Conservation (phyloP, 2,329 filamentous ascomycete genomes). For the Sporothrix dimorphospora region DNA sequence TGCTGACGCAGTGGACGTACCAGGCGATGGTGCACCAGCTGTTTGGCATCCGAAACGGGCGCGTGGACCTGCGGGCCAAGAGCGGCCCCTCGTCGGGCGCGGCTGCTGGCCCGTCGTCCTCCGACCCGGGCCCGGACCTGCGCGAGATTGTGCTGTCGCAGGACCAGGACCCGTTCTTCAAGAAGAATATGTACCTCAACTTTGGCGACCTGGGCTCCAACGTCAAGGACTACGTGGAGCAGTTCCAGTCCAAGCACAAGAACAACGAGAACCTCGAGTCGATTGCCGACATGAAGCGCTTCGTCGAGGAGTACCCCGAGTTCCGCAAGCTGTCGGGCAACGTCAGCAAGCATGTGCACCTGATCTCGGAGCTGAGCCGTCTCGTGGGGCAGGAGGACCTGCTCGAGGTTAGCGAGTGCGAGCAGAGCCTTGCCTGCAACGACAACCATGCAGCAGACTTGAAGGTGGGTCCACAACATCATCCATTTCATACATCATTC, state of each 20-base stretch:
- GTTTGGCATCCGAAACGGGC: slow-evolving; percentile 90
- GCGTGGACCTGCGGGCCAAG: slow-evolving; percentile 84
- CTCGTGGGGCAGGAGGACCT: slow-evolving; percentile 83
- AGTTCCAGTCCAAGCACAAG: slow-evolving; percentile 97
- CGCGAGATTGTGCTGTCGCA: slow-evolving; percentile 94
- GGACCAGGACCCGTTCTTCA: slow-evolving; percentile 98
- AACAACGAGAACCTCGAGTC: slow-evolving; percentile 95
- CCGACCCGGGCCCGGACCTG: slow-evolving; percentile 79
- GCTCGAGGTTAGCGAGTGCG: slow-evolving; percentile 94
- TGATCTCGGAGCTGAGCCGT: slow-evolving; percentile 90
- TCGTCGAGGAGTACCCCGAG: slow-evolving; percentile 98
- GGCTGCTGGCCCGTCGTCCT: neutral
- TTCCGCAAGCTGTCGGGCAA: slow-evolving; percentile 97
- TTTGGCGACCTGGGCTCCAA: slow-evolving; percentile 95
- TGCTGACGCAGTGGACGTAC: slow-evolving; percentile 98
- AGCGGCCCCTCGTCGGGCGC: slow-evolving; percentile 54
- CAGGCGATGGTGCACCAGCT: slow-evolving; percentile 99
- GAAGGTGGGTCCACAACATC: slow-evolving; percentile 63
- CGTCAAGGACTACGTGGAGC: slow-evolving; percentile 97
- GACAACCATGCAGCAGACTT: slow-evolving; percentile 91
- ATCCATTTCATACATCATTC: neutral
- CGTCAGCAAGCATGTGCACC: slow-evolving; percentile 95
- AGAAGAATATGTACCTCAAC: slow-evolving; percentile 98
- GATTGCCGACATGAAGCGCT: slow-evolving; percentile 98
- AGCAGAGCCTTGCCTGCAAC: slow-evolving; percentile 95